Base-by-base conservation (phyloP, 2,329 filamentous ascomycete species). In the Scedosporium aurantiacum region DNA sequence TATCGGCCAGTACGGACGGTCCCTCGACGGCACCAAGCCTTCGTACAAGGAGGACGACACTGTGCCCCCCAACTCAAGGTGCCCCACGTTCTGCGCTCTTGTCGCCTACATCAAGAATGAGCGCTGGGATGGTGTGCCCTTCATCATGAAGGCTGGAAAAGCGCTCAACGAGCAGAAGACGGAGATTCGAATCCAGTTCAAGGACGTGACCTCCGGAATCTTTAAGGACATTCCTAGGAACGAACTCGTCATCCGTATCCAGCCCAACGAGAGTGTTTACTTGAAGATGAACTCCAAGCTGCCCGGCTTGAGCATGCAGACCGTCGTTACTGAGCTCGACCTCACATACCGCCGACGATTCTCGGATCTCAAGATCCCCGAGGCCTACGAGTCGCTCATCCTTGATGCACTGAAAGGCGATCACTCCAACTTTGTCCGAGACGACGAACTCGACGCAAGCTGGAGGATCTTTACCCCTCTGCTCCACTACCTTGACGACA, bases 231-330 rank as follows among this genome's bases (percentile, higher is more conserved):
- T 99, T 72, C 95, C 94, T 63, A 89, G 95, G 68, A 99, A 99
- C 80, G 94, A 99, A 79, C 88, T 99, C 67, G 94, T 99, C 70
- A 97, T 99, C 80, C 92, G 94, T 68, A 96, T 99, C 66, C 94
- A 99, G 81, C 94, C 94, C 69, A 99, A 99, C 79, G 94, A 99
- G 83, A 96, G 90, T 73, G 92, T 99, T 67, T 99, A 99, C 80
- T 96, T 97, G 77, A 99, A 99, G 86, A 99, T 99, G 94, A 99
- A 99, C 87, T 97, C 93, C 32, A 99, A 99, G 83, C 82, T 99
- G 63, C 95, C 94, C 21, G 94, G 94, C 70, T 82, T 99, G 70
- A 97, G 91, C 81, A 99, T 97, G 92, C 94, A 99, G 82, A 99
- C 94, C 12, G 94, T 97, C 45, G 90, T 97, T 68, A 99, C 94